Evolutionary conservation across 768 basidiomycete species (phyloP).

Genomic region (Gautieria morchelliformis): DNA sequence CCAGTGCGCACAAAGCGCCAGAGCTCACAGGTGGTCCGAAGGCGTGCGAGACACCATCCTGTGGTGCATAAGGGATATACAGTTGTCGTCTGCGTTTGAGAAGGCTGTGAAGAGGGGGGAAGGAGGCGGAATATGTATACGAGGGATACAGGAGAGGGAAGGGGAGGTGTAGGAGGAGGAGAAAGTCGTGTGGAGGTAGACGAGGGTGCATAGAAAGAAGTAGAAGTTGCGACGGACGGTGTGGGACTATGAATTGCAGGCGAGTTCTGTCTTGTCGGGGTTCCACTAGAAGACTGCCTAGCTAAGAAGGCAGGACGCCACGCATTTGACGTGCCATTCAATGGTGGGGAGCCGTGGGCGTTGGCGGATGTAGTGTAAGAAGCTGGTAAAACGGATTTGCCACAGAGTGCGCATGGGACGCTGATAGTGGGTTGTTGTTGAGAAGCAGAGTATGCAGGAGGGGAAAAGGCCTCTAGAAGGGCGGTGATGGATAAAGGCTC

Average conservation of each 20-base stretch:
- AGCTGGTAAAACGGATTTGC: slow-evolving; percentile 41
- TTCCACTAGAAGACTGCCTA: slow-evolving; percentile 22
- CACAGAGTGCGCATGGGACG: slow-evolving; percentile 76
- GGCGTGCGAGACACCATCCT: slow-evolving; percentile 78
- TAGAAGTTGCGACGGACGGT: slow-evolving; percentile 14
- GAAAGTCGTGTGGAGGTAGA: slow-evolving; percentile 12
- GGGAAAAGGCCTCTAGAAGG: slow-evolving; percentile 40
- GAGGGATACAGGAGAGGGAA: slow-evolving; percentile 19
- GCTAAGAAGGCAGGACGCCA: slow-evolving; percentile 15
- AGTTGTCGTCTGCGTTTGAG: slow-evolving; percentile 27
- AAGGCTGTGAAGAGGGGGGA: slow-evolving; percentile 17
- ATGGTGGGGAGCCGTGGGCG: slow-evolving; percentile 20
- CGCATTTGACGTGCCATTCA: slow-evolving; percentile 16
- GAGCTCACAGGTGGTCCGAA: slow-evolving; percentile 80
- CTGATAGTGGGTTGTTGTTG: slow-evolving; percentile 25
- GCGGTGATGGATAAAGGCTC: slow-evolving; percentile 68
- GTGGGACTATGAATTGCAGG: slow-evolving; percentile 24
- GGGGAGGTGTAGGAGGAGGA: slow-evolving; percentile 24
- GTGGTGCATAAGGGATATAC: slow-evolving; percentile 75
- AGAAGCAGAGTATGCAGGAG: slow-evolving; percentile 28
- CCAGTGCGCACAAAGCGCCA: slow-evolving; percentile 84
- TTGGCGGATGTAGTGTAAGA: slow-evolving; percentile 9
- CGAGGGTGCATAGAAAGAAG: slow-evolving; percentile 19
- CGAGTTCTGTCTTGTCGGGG: slow-evolving; percentile 36
- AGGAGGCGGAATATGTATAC: slow-evolving; percentile 64